Base-by-base conservation (phyloP, 176 grass and related monocot genomes). In the Eragrostis nindensis region DNA sequence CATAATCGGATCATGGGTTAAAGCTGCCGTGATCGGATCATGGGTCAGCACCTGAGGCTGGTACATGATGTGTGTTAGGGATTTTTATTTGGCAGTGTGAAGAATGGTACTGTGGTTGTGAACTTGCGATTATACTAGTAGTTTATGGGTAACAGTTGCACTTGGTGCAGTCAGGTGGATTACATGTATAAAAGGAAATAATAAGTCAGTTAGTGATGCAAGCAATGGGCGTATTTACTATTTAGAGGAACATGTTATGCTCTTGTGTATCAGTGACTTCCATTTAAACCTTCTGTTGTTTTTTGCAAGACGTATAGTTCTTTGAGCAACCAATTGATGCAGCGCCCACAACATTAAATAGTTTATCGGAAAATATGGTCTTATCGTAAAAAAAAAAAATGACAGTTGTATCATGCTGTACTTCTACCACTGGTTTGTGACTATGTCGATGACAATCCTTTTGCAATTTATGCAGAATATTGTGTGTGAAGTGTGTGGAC, bases 401-500 rank as follows among this genome's bases (percentile, higher is more conserved):
- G 32, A 36, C 32, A 36, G 32, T 76, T 44, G 17, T 44, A 18
- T 65, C 11, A 36, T 38, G 45, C 0, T 3, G 29, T 15, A 22
- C 17, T 77, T 47, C 75, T 32, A 36, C 18, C 3, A 16, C n/a
- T 9, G 24, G 47, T 14, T n/a, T n/a, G n/a, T n/a, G n/a, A n/a
- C n/a, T n/a, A 36, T 8, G 10, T 62, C 18, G 7, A 39, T 27
- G 29, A 52, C 45, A 11, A 52, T 24, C 19, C 21, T 0, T 46
- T 54, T 66, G 21, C 17, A 48, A 41, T 77, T 83, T 55, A n/a
- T 78, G 74, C 86, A 87, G 86, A 46, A 11, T 44, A 55, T 16
- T 66, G 67, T 87, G 26, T 83, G 86, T 46, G 86, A 73, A 64
- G 61, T 56, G 5, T 87, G 80, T 66, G 80, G 86, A 78, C 27